Percentiles rank a stretch among this genome's conserved stretches.
Evolutionary conservation across 1,284 basidiomycete genomes (phyloP).

Genomic region (Irpex sp.): DNA sequence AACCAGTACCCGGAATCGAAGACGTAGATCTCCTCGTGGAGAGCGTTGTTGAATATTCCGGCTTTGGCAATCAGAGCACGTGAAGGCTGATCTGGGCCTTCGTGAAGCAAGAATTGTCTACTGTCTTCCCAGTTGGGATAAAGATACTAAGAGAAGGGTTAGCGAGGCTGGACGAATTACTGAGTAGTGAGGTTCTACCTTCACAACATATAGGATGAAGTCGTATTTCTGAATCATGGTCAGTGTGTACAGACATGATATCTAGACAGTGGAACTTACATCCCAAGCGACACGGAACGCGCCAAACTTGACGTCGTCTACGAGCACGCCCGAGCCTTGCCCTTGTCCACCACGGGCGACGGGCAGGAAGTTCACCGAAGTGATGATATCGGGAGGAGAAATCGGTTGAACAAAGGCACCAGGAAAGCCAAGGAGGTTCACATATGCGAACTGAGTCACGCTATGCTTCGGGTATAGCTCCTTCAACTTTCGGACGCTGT

Average conservation of each 20-base stretch:
- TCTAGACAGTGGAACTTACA: constrained; percentile 32
- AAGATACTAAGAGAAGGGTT: constrained; percentile 38
- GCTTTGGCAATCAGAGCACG: constrained; percentile 53
- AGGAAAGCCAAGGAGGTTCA: constrained; percentile 52
- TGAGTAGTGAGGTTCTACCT: constrained; percentile 25
- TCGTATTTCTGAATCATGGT: constrained; percentile 35
- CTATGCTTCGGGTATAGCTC: constrained; percentile 61
- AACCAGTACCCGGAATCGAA: constrained; percentile 69
- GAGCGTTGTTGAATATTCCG: constrained; percentile 46
- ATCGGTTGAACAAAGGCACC: constrained; percentile 42
- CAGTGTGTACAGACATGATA: background rate
- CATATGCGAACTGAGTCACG: constrained; percentile 44
- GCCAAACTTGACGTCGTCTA: constrained; percentile 50
- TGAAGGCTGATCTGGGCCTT: constrained; percentile 51
- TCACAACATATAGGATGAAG: constrained; percentile 44
- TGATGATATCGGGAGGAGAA: constrained; percentile 45
- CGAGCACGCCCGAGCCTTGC: constrained; percentile 45
- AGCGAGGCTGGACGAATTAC: background rate
- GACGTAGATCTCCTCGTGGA: constrained; percentile 72
- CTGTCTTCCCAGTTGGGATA: constrained; percentile 29
- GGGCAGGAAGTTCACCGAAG: constrained; percentile 46
- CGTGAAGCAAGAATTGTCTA: constrained; percentile 54
- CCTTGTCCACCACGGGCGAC: constrained; percentile 38
- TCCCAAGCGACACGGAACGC: constrained; percentile 57
- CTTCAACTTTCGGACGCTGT: constrained; percentile 32